Conservation (phyloP, 495 filamentous ascomycete genomes). For the Penicillium daleae region DNA sequence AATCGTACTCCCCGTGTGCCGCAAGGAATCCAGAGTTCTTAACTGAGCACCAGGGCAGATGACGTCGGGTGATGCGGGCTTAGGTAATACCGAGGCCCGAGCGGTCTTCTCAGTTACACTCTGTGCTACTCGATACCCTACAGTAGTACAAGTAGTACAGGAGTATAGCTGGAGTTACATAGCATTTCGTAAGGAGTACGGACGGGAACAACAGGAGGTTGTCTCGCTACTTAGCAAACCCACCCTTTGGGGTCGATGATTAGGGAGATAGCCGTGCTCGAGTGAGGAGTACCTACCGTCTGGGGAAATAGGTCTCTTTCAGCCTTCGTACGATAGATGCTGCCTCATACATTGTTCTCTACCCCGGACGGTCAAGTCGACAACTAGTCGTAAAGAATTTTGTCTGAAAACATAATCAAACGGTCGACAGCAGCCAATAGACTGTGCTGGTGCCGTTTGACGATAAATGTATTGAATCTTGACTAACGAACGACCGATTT, state of each 20-base stretch:
- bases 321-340: no score
- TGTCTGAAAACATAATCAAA: background rate
- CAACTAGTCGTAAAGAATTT: background rate
- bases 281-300: no score
- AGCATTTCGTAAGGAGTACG: background rate
- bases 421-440: background rate
- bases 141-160: background rate
- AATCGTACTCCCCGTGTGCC: background rate
- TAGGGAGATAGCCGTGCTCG: no score
- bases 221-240: background rate
- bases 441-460: background rate
- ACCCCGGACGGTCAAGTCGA: no score
- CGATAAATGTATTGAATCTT: background rate
- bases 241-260: no score
- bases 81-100: slow-evolving; percentile 11
- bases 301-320: no score
- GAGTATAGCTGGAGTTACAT: background rate
- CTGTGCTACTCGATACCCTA: no score
- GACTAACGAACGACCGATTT: background rate
- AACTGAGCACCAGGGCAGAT: slow-evolving; percentile 11
- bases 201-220: background rate
- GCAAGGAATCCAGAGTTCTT: background rate
- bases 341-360: no score
- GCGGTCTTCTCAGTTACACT: background rate
- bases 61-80: slow-evolving; percentile 14